Conservation (phyloP, 1,139 yeast species). For the Blastobotrys petasosporus region DNA sequence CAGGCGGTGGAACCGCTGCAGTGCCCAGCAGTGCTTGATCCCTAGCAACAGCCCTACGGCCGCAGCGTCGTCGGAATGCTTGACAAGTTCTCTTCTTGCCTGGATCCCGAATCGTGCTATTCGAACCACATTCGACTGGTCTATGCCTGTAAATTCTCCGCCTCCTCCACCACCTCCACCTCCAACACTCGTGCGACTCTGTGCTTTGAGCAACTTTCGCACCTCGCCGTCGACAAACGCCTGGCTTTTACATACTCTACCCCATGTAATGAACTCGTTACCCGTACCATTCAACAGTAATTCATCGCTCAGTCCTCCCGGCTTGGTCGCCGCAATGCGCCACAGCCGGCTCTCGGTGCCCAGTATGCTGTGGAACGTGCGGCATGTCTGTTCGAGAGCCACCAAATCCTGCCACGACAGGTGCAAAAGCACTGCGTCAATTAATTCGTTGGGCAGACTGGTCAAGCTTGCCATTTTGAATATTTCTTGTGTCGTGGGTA, state of each 20-base stretch:
- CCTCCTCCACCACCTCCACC: background rate
- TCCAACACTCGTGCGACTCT: background rate
- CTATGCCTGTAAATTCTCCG: background rate
- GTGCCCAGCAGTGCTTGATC: constrained; percentile 6
- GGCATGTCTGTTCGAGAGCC: background rate
- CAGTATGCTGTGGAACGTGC: background rate
- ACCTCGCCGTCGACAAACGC: background rate
- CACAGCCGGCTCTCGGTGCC: constrained; percentile 1
- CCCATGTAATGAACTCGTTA: background rate
- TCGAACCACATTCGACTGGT: background rate
- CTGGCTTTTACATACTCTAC: background rate
- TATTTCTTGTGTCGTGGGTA: background rate
- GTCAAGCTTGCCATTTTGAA: background rate
- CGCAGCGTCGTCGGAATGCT: background rate
- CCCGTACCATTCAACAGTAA: constrained; percentile 3
- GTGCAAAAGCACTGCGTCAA: background rate
- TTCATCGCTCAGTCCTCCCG: background rate
- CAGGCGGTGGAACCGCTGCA: constrained; percentile 1
- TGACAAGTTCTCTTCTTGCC: background rate
- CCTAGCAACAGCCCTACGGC: background rate
- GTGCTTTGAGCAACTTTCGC: background rate
- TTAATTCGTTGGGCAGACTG: background rate
- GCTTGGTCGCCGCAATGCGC: background rate
- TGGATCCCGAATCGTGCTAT: background rate
- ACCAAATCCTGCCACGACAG: background rate